Base-by-base conservation (phyloP, 2,329 filamentous ascomycete species). In the Trichoderma lentiforme region DNA sequence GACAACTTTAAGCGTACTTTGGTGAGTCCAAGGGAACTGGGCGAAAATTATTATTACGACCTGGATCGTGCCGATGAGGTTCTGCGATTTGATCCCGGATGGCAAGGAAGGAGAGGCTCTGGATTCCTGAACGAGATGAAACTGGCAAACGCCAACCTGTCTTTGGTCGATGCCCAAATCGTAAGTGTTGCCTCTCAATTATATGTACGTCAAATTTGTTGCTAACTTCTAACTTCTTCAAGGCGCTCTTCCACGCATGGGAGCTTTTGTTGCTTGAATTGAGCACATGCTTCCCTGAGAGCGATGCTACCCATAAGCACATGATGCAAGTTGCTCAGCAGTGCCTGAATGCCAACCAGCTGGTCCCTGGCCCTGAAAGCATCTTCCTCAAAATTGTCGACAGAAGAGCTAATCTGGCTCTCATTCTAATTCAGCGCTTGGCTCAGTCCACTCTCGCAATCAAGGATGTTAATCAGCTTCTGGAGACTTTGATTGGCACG, bases 131-230 rank as follows among this genome's bases (percentile, higher is more conserved):
- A 89, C 63, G 96, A 99, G 79, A 91, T 99, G 82, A 89, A 91
- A 77, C 90, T 90, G 73, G 96, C 95, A 56, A 99, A 99, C 80
- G 84, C 92, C 74, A 98, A 99, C 80, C 81, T 99, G 67, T 97
- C 95, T 28, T 85, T 97, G 39, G 94, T 99, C 39, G 94, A 98
- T 80, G 93, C 95, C 28, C 94, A 99, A 83, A 91, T 96, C 75
- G 91, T 93, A 85, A 82, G 91, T 72, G 32, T 30, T 64, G 6
- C 6, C 26, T 34, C 14, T 14, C 4, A 57, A 60, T 30, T 32
- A 6, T 57, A 6, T 21, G 51, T 9, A 15, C 6, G n/a, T 14
- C 4, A 32, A 15, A 30, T 12, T 5, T 26, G 14, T 6, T 71
- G 72, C 72, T 43, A 57, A 64, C 51, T 6, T 53, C 6, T n/a